Evolutionary conservation across 2,329 filamentous ascomycete genomes (phyloP).

Genomic region (Pezicula radicicola): DNA sequence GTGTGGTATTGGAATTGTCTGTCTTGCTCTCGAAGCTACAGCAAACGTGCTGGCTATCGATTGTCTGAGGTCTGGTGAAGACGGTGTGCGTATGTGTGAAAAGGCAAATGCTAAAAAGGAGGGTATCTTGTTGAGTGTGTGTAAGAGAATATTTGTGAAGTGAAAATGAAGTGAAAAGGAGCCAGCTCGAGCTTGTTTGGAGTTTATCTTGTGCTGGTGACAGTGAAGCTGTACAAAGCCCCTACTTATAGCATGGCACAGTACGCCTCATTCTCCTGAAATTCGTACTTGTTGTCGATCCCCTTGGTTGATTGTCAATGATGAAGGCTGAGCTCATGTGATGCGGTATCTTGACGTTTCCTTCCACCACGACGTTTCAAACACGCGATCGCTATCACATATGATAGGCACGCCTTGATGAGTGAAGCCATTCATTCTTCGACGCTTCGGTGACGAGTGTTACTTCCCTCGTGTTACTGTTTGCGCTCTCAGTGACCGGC

Average conservation of each 20-base stretch:
- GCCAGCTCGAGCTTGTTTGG: background rate
- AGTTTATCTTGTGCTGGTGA: background rate
- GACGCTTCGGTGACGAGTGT: conserved; percentile 1
- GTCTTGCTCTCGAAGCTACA: no score
- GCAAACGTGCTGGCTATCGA: no score
- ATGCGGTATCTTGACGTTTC: conserved; percentile 9
- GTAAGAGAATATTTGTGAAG: no score
- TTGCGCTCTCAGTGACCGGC: conserved; percentile 15
- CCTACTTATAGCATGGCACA: conserved; percentile 11
- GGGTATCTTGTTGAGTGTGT: no score
- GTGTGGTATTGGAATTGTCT: no score
- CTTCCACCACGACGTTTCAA: conserved; percentile 12
- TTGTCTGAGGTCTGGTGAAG: no score
- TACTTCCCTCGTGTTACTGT: conserved; percentile 9
- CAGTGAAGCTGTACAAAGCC: conserved; percentile 3
- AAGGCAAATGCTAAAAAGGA: no score
- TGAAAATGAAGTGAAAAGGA: background rate
- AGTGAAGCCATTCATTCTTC: conserved; percentile 7
- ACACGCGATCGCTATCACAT: conserved; percentile 5
- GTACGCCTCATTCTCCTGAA: conserved; percentile 7
- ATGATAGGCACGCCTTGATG: conserved; percentile 8
- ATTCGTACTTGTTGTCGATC: conserved; percentile 2
- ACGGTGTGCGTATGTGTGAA: no score
- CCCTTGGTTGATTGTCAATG: background rate
- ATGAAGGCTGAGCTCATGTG: conserved; percentile 4